Conservation (phyloP, 2,329 filamentous ascomycete species). For the Arthrobotrys musiformis region DNA sequence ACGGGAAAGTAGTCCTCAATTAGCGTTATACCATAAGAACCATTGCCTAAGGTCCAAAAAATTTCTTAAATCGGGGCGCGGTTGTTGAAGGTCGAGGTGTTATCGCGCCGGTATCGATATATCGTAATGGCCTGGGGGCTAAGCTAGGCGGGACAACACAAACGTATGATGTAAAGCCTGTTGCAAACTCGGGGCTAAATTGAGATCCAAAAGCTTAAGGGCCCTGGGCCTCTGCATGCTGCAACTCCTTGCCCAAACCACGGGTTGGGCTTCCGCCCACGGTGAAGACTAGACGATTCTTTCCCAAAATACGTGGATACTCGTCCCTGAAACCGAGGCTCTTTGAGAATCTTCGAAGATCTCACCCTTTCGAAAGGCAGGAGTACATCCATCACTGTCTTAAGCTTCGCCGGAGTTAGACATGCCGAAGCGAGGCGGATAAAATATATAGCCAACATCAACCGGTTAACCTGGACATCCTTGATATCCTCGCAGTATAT, state of each 20-base stretch:
- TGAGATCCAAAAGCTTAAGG: no score
- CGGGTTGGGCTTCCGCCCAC: not conserved
- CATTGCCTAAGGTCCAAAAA: no score
- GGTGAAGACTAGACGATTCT: not conserved
- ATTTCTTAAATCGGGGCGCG: no score
- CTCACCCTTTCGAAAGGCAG: not conserved
- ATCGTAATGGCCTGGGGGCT: no score
- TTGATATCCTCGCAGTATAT: not conserved
- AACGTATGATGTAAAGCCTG: no score
- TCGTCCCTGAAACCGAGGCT: slow-evolving; percentile 38
- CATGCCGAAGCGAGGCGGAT: slow-evolving; percentile 46
- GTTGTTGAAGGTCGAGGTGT: no score
- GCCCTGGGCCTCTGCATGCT: no score
- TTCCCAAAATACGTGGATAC: not conserved
- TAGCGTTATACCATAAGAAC: no score
- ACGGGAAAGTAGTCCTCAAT: no score
- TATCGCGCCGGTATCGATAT: no score
- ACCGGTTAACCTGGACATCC: not conserved
- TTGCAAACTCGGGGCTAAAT: no score
- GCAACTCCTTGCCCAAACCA: not conserved
- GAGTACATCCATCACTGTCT: not conserved
- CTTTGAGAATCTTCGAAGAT: not conserved
- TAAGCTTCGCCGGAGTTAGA: slow-evolving; percentile 14
- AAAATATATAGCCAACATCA: slow-evolving; percentile 12
- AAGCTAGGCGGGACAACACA: no score